These are phyloP conservation scores for Saposhnikovia divaricata DNA, from an alignment of 129 eudicot genomes.

Conservation along the genomic window DNA sequence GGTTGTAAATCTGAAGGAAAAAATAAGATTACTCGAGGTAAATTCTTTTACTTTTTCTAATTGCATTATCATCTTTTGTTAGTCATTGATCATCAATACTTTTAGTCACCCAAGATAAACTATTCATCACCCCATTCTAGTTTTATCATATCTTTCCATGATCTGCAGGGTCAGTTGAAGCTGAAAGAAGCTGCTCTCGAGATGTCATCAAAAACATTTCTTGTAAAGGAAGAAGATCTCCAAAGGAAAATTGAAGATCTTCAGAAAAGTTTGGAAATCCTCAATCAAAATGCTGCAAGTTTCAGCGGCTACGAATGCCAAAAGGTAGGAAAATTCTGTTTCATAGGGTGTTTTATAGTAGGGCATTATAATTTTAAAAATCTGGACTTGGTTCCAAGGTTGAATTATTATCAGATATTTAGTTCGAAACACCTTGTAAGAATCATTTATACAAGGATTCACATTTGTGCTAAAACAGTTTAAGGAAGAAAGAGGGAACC, in stretches of 20 bases:
- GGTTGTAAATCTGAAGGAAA: constrained; percentile 60
- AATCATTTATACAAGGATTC: background rate
- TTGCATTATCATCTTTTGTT: background rate
- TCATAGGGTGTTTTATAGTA: background rate
- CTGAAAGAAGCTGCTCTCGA: constrained; percentile 63
- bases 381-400: background rate
- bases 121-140: background rate
- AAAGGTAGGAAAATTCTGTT: constrained; percentile 18
- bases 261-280: constrained; percentile 41
- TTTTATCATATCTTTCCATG: constrained; percentile 2
- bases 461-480: constrained; percentile 30
- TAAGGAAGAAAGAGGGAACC: constrained; percentile 1
- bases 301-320: constrained; percentile 5
- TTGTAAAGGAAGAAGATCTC: constrained; percentile 70
- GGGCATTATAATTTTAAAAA: background rate
- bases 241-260: constrained; percentile 48
- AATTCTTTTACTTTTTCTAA: background rate
- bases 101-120: background rate
- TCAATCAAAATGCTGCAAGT: constrained; percentile 32
- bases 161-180: constrained; percentile 54
- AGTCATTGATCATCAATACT: background rate
- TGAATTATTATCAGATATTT: background rate
- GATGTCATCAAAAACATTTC: constrained; percentile 46
- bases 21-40: constrained; percentile 75
- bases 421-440: background rate